These are phyloP conservation scores for Lizonia empirigonia DNA, from an alignment of 2,329 filamentous ascomycete species.

Conservation along the genomic window DNA sequence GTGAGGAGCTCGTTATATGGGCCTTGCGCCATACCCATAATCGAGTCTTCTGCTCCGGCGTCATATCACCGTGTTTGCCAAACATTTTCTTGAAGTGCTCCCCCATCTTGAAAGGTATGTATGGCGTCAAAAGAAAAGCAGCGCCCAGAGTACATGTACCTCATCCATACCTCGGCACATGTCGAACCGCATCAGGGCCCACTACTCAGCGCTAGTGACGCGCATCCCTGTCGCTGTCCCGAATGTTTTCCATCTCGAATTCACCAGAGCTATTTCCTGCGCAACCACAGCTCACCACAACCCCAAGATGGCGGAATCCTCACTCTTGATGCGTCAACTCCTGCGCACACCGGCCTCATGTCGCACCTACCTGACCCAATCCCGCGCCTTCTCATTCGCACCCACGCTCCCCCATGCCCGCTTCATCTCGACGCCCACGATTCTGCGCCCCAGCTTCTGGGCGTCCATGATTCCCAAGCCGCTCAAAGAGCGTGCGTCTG, in stretches of 20 bases:
- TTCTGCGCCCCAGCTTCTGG: constrained; percentile 48
- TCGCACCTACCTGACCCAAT: constrained; percentile 21
- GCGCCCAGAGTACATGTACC: constrained; percentile 7
- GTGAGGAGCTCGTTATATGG: neutral
- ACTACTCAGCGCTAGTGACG: neutral
- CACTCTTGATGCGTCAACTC: constrained; percentile 32
- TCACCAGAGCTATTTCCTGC: neutral
- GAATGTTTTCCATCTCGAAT: constrained; percentile 2
- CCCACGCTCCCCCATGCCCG: constrained; percentile 22
- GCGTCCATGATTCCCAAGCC: constrained; percentile 45
- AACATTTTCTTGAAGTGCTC: constrained; percentile 10
- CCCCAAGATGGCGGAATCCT: constrained; percentile 31
- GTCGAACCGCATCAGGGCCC: neutral
- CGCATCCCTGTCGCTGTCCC: constrained; percentile 4
- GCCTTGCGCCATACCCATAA: constrained; percentile 17
- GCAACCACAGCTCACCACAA: constrained; percentile 4
- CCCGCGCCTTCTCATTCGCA: constrained; percentile 31
- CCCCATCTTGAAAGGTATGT: neutral
- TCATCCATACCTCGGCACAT: constrained; percentile 19
- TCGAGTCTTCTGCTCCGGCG: constrained; percentile 29
- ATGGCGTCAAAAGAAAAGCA: constrained; percentile 4
- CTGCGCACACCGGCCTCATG: constrained; percentile 33
- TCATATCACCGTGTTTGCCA: constrained; percentile 8
- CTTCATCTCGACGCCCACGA: constrained; percentile 41
- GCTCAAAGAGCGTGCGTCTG: constrained; percentile 21